A percentile compares a stretch with the other conserved stretches of the same genome.
Conservation (phyloP, 768 basidiomycete genomes). For the Suillus brevipes region DNA sequence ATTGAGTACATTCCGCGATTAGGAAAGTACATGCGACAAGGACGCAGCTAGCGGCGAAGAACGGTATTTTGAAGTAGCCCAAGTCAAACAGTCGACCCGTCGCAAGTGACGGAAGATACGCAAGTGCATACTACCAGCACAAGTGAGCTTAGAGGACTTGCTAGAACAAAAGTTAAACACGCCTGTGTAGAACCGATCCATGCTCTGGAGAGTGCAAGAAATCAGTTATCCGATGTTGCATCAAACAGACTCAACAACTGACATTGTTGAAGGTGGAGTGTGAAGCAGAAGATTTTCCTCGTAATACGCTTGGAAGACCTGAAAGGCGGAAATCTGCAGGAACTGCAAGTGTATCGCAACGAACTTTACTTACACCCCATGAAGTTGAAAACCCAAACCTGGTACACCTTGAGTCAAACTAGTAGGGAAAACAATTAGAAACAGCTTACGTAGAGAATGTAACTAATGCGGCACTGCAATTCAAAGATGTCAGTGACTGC, state of each 20-base stretch:
- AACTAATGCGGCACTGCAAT: constrained; percentile 39
- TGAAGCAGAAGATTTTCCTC: constrained; percentile 49
- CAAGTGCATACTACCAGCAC: constrained; percentile 53
- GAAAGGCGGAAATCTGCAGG: background rate
- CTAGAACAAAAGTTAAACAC: constrained; percentile 7
- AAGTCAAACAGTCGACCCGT: constrained; percentile 73
- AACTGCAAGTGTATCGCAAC: background rate
- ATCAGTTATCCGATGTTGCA: no score
- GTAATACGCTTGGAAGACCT: constrained; percentile 79
- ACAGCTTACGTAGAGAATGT: background rate
- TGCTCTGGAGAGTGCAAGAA: constrained; percentile 42
- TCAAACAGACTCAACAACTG: constrained; percentile 15
- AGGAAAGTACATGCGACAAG: constrained; percentile 62
- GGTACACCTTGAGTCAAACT: background rate
- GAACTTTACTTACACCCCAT: constrained; percentile 59
- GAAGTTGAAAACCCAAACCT: constrained; percentile 73
- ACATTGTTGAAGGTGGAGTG: constrained; percentile 65
- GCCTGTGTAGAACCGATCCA: constrained; percentile 84
- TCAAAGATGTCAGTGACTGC: constrained; percentile 26
- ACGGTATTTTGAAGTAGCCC: constrained; percentile 59
- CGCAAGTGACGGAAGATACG: constrained; percentile 61
- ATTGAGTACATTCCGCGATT: constrained; percentile 65
- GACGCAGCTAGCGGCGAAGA: constrained; percentile 46
- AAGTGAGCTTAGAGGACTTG: background rate
- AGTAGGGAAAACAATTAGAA: background rate